phyloP scores from a whole-genome alignment of 2,329 filamentous ascomycete genomes.

The Diaporthe caulivora region DNA sequence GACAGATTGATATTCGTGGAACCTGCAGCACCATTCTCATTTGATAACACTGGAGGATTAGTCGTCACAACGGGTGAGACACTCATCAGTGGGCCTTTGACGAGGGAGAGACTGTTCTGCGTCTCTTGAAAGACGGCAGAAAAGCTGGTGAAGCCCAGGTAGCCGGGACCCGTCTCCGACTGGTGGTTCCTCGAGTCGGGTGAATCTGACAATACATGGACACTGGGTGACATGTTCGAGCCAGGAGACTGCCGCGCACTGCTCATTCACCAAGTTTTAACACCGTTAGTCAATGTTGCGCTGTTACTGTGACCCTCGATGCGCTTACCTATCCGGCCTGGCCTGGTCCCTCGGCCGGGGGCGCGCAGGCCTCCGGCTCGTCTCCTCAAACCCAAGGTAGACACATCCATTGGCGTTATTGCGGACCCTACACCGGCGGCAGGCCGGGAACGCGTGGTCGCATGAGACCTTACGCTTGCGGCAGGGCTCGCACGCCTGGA shows the following conservation, averaged over 20 bases:
- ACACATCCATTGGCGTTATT: slow-evolving; percentile 50
- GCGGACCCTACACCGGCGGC: slow-evolving; percentile 53
- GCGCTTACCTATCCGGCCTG: neutral
- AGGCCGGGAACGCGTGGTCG: slow-evolving; percentile 56
- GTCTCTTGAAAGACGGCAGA: slow-evolving; percentile 57
- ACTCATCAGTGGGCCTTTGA: slow-evolving; percentile 43
- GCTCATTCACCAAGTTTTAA: neutral
- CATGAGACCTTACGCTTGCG: slow-evolving; percentile 58
- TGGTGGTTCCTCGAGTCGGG: neutral
- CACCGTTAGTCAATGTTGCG: neutral
- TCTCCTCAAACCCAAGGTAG: slow-evolving; percentile 46
- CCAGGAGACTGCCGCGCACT: neutral
- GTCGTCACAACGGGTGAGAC: neutral
- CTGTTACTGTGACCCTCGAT: neutral
- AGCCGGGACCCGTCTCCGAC: slow-evolving; percentile 47
- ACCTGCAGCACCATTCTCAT: neutral
- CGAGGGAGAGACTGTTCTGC: slow-evolving; percentile 52
- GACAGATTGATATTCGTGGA: slow-evolving; percentile 39
- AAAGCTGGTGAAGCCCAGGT: slow-evolving; percentile 60
- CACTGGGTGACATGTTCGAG: neutral
- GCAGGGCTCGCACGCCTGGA: slow-evolving; percentile 51
- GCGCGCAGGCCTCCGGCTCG: slow-evolving; percentile 36
- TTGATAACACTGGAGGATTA: neutral
- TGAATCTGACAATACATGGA: slow-evolving; percentile 14
- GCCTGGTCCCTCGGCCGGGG: neutral